Conservation (phyloP, 306 rosid species). For the Trifolium subterraneum region DNA sequence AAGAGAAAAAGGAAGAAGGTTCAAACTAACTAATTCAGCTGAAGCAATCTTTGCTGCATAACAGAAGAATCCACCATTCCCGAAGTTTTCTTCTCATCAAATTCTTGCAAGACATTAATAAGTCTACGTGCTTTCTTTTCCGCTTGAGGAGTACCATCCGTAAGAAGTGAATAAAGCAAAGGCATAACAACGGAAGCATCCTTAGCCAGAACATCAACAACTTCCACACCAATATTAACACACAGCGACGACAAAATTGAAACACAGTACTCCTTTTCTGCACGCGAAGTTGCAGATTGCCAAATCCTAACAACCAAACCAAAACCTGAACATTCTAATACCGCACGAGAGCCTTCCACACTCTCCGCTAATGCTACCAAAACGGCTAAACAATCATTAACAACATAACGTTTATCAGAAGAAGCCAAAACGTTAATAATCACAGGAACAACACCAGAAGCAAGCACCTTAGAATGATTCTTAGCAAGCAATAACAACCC, state of each 20-base stretch:
- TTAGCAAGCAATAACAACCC: constrained; percentile 54
- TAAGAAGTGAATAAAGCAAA: constrained; percentile 54
- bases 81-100: constrained; percentile 42
- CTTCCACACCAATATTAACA: constrained; percentile 54
- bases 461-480: constrained; percentile 55
- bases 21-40: constrained; percentile 7
- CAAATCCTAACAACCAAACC: constrained; percentile 36
- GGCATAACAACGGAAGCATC: constrained; percentile 51
- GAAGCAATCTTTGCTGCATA: constrained; percentile 34
- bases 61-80: constrained; percentile 39
- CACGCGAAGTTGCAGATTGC: constrained; percentile 30
- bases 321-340: constrained; percentile 43
- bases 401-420: constrained; percentile 47
- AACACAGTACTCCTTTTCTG: constrained; percentile 61
- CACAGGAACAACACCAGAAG: constrained; percentile 54
- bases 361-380: constrained; percentile 57
- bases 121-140: constrained; percentile 65
- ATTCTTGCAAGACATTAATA: constrained; percentile 56
- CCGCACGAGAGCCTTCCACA: constrained; percentile 51
- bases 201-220: constrained; percentile 47
- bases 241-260: constrained; percentile 65
- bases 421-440: constrained; percentile 48
- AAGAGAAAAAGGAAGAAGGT: background rate
- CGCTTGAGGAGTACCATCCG: constrained; percentile 61
- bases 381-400: constrained; percentile 60